A percentile compares a stretch with the other conserved stretches of the same genome.
Conservation (phyloP, 2,329 filamentous ascomycete genomes). For the Cladosporium velox region DNA sequence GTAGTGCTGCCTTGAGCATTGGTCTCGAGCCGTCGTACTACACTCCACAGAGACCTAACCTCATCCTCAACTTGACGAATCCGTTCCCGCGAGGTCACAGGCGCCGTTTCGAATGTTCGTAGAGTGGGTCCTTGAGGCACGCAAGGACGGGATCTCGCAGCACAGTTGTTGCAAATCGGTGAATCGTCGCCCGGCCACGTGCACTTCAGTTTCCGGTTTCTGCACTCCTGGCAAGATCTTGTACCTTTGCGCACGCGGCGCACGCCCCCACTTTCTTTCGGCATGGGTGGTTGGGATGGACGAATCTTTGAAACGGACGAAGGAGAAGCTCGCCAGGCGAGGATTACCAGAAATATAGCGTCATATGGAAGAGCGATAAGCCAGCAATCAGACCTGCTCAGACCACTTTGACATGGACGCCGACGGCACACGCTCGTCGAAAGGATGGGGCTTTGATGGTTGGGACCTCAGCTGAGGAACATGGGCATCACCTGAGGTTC, state of each 20-base stretch:
- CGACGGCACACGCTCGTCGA: not conserved
- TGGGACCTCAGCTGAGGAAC: not conserved
- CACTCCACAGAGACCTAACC: conserved; percentile 26
- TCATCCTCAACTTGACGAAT: conserved; percentile 26
- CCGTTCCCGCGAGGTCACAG: conserved; percentile 10
- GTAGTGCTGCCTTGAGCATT: conserved; percentile 19
- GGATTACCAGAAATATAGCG: not conserved
- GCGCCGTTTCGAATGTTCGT: not conserved
- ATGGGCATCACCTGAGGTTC: not conserved
- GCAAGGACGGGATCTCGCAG: conserved; percentile 15
- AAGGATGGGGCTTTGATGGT: not conserved
- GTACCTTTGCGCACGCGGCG: conserved; percentile 8
- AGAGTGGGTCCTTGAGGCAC: conserved; percentile 7
- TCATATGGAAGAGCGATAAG: not conserved
- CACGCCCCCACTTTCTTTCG: not conserved
- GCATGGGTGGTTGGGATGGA: not conserved
- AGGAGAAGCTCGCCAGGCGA: not conserved
- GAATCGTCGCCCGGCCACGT: not conserved
- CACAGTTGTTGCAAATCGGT: conserved; percentile 9
- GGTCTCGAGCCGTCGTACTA: conserved; percentile 25
- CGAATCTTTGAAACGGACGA: not conserved
- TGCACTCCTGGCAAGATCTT: conserved; percentile 8
- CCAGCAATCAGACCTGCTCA: not conserved
- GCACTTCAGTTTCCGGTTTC: conserved; percentile 3
- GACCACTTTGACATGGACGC: not conserved